These are phyloP conservation scores for Hanseniaspora mollemarum DNA, from an alignment of 805 yeast species.

Conservation along the genomic window DNA sequence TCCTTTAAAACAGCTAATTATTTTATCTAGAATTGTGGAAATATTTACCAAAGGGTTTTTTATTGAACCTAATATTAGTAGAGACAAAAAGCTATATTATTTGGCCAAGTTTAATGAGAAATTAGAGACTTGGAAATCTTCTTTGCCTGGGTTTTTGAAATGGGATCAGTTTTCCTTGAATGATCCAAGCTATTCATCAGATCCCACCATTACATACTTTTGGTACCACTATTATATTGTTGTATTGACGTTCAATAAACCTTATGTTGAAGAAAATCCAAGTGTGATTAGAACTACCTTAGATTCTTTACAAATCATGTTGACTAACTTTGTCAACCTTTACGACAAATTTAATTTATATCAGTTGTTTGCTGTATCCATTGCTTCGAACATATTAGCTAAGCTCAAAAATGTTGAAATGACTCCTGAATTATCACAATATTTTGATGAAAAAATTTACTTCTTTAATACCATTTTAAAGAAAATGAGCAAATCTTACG, in stretches of 20 bases:
- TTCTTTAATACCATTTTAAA: constrained; percentile 25
- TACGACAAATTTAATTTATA: constrained; percentile 25
- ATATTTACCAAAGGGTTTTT: constrained; percentile 30
- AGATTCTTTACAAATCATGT: constrained; percentile 25
- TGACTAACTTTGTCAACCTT: constrained; percentile 22
- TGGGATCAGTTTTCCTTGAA: constrained; percentile 39
- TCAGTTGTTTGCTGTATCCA: constrained; percentile 28
- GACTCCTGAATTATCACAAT: neutral
- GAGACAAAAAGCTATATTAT: constrained; percentile 31
- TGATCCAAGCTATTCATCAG: constrained; percentile 34
- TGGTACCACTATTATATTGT: constrained; percentile 50
- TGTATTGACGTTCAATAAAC: constrained; percentile 47
- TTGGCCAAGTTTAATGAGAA: constrained; percentile 37
- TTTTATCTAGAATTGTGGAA: constrained; percentile 33
- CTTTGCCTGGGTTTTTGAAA: constrained; percentile 38
- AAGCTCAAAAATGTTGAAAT: constrained; percentile 18
- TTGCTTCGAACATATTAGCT: constrained; percentile 27
- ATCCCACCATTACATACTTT: constrained; percentile 44
- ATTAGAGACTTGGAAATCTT: constrained; percentile 41
- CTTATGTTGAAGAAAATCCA: constrained; percentile 39
- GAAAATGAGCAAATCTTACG: constrained; percentile 8
- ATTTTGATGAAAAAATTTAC: constrained; percentile 18
- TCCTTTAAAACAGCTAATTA: constrained; percentile 35
- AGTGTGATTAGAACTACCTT: constrained; percentile 27
- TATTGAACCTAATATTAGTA: constrained; percentile 24